phyloP scores from a whole-genome alignment of 2,329 filamentous ascomycete species.

The Westerdykella ornata region DNA sequence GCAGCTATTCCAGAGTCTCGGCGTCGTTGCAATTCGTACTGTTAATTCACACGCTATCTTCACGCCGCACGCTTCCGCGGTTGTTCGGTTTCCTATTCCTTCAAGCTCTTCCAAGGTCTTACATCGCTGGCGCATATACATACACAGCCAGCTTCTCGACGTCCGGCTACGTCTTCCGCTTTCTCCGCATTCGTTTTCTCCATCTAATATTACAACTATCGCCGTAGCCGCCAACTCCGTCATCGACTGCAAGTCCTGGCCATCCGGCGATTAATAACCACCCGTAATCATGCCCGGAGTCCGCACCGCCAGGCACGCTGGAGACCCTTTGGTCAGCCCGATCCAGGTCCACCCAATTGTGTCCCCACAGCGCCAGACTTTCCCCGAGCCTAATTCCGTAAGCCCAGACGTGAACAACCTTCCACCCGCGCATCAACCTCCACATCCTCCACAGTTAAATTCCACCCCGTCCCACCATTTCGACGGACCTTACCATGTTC shows the following conservation, averaged over 20 bases:
- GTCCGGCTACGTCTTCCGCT: constrained; percentile 28
- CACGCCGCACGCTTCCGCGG: constrained; percentile 1
- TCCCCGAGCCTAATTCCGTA: constrained; percentile 31
- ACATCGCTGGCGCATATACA: constrained; percentile 21
- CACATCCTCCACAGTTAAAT: constrained; percentile 17
- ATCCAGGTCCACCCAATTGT: constrained; percentile 30
- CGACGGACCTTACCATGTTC: constrained; percentile 19
- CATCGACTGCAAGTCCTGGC: constrained; percentile 5
- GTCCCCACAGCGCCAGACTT: constrained; percentile 27
- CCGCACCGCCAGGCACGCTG: constrained; percentile 12
- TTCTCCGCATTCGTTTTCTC: neutral
- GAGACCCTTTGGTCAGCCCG: constrained; percentile 28
- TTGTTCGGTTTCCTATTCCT: too few relatives aligned
- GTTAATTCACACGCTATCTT: too few relatives aligned
- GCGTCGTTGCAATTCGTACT: too few relatives aligned
- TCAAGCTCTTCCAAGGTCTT: neutral
- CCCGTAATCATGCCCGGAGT: constrained; percentile 19
- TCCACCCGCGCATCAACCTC: constrained; percentile 12
- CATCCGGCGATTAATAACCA: constrained; percentile 1
- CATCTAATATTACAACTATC: neutral
- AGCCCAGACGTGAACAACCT: constrained; percentile 12
- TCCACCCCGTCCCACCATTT: constrained; percentile 19
- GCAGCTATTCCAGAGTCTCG: constrained; percentile 4
- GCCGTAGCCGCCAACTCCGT: constrained; percentile 4
- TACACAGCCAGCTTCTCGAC: constrained; percentile 14